phyloP scores from a whole-genome alignment of 345 rosid species.

The Salix exigua region DNA sequence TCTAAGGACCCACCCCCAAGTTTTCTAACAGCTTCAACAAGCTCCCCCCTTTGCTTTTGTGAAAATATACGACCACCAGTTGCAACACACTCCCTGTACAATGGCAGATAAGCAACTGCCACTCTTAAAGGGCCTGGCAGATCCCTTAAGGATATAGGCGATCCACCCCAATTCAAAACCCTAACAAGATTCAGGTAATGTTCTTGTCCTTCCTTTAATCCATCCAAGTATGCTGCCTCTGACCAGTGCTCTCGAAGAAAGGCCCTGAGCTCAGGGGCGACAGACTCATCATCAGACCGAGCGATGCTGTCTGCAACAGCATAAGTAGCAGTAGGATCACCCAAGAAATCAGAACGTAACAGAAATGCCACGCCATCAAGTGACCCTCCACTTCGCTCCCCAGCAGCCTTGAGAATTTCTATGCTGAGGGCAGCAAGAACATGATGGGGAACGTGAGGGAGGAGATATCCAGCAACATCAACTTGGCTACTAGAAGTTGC shows the following conservation, averaged over 20 bases:
- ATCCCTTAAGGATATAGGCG: slow-evolving; percentile 65
- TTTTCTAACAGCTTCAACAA: slow-evolving; percentile 67
- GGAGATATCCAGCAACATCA: slow-evolving; percentile 75
- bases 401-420: slow-evolving; percentile 91
- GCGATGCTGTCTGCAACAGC: slow-evolving; percentile 90
- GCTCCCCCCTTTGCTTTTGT: slow-evolving; percentile 80
- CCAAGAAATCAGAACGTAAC: slow-evolving; percentile 73
- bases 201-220: slow-evolving; percentile 59
- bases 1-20: slow-evolving; percentile 59
- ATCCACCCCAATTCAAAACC: slow-evolving; percentile 65
- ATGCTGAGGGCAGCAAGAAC: slow-evolving; percentile 87
- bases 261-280: slow-evolving; percentile 62
- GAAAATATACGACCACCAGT: slow-evolving; percentile 62
- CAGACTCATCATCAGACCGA: slow-evolving; percentile 68
- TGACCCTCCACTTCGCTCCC: slow-evolving; percentile 87
- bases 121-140: slow-evolving; percentile 78
- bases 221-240: slow-evolving; percentile 73
- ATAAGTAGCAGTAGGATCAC: slow-evolving; percentile 78
- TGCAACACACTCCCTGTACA: slow-evolving; percentile 69
- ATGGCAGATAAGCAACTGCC: slow-evolving; percentile 72
- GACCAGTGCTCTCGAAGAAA: slow-evolving; percentile 90
- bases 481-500: slow-evolving; percentile 96
- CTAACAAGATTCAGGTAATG: slow-evolving; percentile 65
- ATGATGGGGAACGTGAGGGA: slow-evolving; percentile 80
- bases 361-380: slow-evolving; percentile 92